These are phyloP conservation scores for Colletotrichum sp. DNA, from an alignment of 2,329 filamentous ascomycete genomes.

Conservation along the genomic window DNA sequence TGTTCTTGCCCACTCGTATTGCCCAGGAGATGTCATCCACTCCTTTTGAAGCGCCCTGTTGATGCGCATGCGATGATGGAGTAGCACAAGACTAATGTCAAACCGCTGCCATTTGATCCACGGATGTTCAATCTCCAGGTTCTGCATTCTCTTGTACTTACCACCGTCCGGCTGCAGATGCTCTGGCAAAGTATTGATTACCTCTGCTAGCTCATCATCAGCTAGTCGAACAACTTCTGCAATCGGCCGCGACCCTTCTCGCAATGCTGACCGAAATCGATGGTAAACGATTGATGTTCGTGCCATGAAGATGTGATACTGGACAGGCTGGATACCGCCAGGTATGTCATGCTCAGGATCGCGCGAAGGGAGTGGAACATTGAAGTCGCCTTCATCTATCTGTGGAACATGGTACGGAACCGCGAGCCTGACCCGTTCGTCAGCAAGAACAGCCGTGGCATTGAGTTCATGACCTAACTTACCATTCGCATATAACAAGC, in stretches of 20 bases:
- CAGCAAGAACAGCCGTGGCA: not conserved
- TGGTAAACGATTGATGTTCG: constrained; percentile 9
- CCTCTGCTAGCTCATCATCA: constrained; percentile 10
- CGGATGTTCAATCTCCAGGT: not conserved
- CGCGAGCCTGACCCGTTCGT: not conserved
- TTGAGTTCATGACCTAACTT: not conserved
- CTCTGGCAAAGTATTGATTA: constrained; percentile 18
- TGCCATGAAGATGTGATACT: constrained; percentile 20
- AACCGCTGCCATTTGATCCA: constrained; percentile 21
- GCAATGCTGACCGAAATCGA: constrained; percentile 3
- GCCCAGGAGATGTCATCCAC: not conserved
- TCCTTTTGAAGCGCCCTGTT: constrained; percentile 1
- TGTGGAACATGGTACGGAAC: constrained; percentile 8
- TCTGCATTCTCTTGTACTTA: not conserved
- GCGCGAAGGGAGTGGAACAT: not conserved
- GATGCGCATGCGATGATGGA: constrained; percentile 15
- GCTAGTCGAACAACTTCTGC: constrained; percentile 2
- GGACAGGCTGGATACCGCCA: not conserved
- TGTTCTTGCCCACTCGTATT: constrained; percentile 3
- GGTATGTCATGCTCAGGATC: not conserved
- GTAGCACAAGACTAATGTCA: constrained; percentile 16
- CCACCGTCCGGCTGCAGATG: constrained; percentile 12
- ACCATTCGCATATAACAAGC: constrained; percentile 18
- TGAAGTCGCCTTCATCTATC: constrained; percentile 1
- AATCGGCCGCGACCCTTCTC: not conserved